Percentiles rank a stretch among this genome's conserved stretches.
Conservation (phyloP, 1,139 yeast genomes). For the Diutina mesorugosa region DNA sequence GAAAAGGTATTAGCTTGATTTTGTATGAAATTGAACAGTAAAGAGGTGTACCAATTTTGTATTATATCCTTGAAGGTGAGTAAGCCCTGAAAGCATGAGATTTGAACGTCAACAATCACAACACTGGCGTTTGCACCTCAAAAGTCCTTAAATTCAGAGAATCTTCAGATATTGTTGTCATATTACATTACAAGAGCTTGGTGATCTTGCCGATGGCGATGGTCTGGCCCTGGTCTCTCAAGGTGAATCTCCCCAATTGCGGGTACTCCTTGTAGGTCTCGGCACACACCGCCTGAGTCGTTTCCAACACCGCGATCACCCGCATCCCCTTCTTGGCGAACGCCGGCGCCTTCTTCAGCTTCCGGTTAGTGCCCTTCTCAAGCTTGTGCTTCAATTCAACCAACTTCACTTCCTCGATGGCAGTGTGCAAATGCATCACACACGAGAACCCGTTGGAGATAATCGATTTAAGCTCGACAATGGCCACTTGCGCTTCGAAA, state of each 20-base stretch:
- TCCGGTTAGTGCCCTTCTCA: constrained; percentile 94
- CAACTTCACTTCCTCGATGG: constrained; percentile 87
- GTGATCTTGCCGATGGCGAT: constrained; percentile 97
- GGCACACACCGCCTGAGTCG: constrained; percentile 78
- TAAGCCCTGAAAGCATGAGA: no score
- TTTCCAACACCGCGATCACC: constrained; percentile 83
- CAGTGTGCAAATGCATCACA: constrained; percentile 98
- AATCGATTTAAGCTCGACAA: constrained; percentile 89
- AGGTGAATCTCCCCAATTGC: constrained; percentile 93
- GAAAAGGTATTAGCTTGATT: no score
- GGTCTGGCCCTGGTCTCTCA: constrained; percentile 96
- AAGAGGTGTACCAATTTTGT: no score
- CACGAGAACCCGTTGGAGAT: constrained; percentile 92
- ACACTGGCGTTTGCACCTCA: no score
- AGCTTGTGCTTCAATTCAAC: constrained; percentile 79
- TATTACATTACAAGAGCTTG: constrained; percentile 31
- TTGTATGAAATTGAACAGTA: no score
- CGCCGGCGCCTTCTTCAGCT: constrained; percentile 93
- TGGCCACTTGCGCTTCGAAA: constrained; percentile 94
- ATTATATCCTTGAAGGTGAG: no score
- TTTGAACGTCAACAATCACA: no score
- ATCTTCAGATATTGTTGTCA: neutral
- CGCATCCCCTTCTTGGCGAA: constrained; percentile 99
- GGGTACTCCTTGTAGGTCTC: constrained; percentile 89
- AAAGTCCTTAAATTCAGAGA: no score